Percentiles rank a stretch among this genome's conserved stretches.
These are phyloP conservation scores for Pholiota molesta DNA, from an alignment of 768 basidiomycete genomes.

Conservation along the genomic window DNA sequence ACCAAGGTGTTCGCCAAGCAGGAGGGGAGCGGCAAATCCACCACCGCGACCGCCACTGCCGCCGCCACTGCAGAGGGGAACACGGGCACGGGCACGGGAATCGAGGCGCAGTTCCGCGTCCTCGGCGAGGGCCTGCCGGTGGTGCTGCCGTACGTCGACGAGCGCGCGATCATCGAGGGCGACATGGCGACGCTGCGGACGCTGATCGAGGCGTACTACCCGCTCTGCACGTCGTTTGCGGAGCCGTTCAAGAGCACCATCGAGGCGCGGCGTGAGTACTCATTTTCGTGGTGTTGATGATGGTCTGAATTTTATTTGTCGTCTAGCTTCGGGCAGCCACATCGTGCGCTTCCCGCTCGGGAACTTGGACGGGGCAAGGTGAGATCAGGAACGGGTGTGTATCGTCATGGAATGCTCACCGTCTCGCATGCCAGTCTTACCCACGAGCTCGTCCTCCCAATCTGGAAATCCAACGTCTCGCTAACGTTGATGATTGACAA, in stretches of 20 bases:
- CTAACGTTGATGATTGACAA: slow-evolving; percentile 95
- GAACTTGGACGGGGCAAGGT: too few relatives aligned
- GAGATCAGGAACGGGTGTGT: too few relatives aligned
- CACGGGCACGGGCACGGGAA: too few relatives aligned
- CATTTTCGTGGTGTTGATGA: too few relatives aligned
- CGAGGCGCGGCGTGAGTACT: too few relatives aligned
- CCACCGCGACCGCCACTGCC: too few relatives aligned
- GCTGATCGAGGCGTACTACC: slow-evolving; percentile 82
- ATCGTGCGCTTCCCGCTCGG: too few relatives aligned
- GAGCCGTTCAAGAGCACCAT: background rate
- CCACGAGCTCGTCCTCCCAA: slow-evolving; percentile 86
- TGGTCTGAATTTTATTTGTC: too few relatives aligned
- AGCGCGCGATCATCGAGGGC: slow-evolving; percentile 59
- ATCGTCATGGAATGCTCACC: slow-evolving; percentile 45
- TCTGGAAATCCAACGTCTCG: slow-evolving; percentile 93
- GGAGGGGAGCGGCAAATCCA: slow-evolving; percentile 45
- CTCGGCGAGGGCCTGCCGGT: slow-evolving; percentile 86
- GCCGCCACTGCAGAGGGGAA: background rate
- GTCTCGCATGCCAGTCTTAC: slow-evolving; percentile 47
- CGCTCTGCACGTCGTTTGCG: slow-evolving; percentile 45
- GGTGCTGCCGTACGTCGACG: slow-evolving; percentile 81
- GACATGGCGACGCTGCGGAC: slow-evolving; percentile 59
- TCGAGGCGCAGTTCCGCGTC: slow-evolving; percentile 69
- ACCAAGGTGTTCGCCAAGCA: slow-evolving; percentile 93
- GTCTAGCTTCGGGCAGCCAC: too few relatives aligned